phyloP scores from a whole-genome alignment of 192 early-diverging fungal genomes.

The Pecoramyces ruminantium region DNA sequence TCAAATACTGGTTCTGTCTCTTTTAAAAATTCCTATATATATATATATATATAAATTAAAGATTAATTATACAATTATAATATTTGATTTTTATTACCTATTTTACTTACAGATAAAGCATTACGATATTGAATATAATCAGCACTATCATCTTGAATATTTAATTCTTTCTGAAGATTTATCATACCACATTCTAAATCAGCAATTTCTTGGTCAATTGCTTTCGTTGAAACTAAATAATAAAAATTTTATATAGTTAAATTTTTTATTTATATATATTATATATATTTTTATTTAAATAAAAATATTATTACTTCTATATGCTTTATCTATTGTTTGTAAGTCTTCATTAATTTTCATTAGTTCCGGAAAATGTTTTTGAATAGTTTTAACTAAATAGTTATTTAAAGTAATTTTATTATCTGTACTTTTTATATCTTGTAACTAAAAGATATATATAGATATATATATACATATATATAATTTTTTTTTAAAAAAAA shows the following conservation, averaged over 20 bases:
- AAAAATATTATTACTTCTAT: slow-evolving; percentile 12
- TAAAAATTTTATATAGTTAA: no score
- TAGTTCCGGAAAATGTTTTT: slow-evolving; percentile 23
- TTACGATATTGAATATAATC: slow-evolving; percentile 2
- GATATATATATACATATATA: no score
- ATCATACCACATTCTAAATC: not conserved
- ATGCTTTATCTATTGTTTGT: slow-evolving; percentile 17
- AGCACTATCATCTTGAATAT: not conserved
- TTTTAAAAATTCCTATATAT: slow-evolving; percentile 9
- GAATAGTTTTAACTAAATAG: slow-evolving; percentile 23
- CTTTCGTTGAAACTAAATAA: not conserved
- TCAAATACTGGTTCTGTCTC: slow-evolving; percentile 1
- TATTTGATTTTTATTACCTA: no score
- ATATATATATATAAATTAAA: no score
- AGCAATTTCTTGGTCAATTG: not conserved
- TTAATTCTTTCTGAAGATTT: not conserved
- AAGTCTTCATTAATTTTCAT: slow-evolving; percentile 16
- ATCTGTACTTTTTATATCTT: slow-evolving; percentile 19
- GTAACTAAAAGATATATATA: no score
- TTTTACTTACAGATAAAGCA: slow-evolving; percentile 3
- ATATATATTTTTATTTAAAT: no score
- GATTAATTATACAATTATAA: no score
- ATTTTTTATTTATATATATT: not conserved
- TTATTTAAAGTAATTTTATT: slow-evolving; percentile 25
- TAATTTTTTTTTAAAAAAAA: no score